Base-by-base conservation (phyloP, 1,284 basidiomycete genomes). In the Cutaneotrichosporon arboriforme region DNA sequence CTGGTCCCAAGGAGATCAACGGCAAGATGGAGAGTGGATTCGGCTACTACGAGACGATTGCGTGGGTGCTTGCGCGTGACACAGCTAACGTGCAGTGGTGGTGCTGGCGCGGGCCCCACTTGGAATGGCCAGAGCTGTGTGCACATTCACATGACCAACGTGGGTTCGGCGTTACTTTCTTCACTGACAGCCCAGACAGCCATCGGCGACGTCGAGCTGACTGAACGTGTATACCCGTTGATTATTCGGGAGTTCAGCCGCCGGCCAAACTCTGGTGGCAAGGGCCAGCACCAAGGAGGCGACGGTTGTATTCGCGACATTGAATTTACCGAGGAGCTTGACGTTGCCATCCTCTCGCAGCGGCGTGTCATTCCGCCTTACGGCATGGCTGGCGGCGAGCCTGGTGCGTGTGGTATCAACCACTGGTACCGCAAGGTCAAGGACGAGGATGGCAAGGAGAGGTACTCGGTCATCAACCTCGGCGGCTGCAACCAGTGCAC, bases 21-120 rank as follows among this genome's bases (percentile, higher is more conserved):
- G 83, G 83, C 62, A 65, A 68, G 60, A 49, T 40, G 26, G 80
- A 88, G 46, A 61, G 54, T 35, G 93, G 92, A 15, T 97, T 90
- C 84, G 93, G 93, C 0, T 96, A 96, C 75, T 96, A 96, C 71
- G 92, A 96, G 79, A 88, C 93, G 0, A 94, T 97, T 53, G 90
- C 89, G 52, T 49, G 33, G 26, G 47, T 33, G 15, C 15, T 21
- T 17, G 14, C 8, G 17, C 4, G 10, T 20, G 26, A 17, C 10
- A 9, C 20, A 20, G 31, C 47, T 49, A 18, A 49, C 47, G 35
- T 18, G 15, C 39, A 49, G 47, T n/a, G 94, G 93, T n/a, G 93
- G 93, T 9, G 88, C 88, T 1, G 93, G 93, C 5, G 91, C 92
- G 0, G 92, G 93, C 0, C 88, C 90, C 0, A 77, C 77, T 10